A percentile compares a stretch with the other conserved stretches of the same genome.
These are phyloP conservation scores for Diplodia sapinea DNA, from an alignment of 2,329 filamentous ascomycete genomes.

Conservation along the genomic window DNA sequence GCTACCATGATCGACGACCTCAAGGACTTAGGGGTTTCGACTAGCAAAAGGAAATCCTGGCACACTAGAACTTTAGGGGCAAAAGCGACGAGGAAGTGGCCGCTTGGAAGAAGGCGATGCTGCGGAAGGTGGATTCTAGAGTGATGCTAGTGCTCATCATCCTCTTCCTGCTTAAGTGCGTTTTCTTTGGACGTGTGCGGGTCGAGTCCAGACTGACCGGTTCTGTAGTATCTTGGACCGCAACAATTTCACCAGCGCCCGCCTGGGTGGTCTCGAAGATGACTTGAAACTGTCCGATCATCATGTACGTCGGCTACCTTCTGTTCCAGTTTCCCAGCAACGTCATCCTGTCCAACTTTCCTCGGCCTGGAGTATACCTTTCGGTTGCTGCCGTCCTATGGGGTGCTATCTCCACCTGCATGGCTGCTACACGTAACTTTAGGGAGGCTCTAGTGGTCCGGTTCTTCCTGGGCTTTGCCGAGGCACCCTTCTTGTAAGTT, in stretches of 20 bases:
- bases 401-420: conserved; percentile 27
- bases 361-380: conserved; percentile 31
- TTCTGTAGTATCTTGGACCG: conserved; percentile 15
- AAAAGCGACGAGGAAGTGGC: conserved; percentile 11
- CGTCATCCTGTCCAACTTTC: conserved; percentile 31
- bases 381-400: conserved; percentile 23
- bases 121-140: conserved; percentile 40
- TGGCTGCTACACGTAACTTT: conserved; percentile 16
- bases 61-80: conserved; percentile 9
- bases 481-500: conserved; percentile 26
- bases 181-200: conserved; percentile 1
- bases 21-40: conserved; percentile 11
- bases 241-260: conserved; percentile 45
- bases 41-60: neutral
- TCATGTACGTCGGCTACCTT: conserved; percentile 36
- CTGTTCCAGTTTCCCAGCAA: conserved; percentile 38
- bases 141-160: conserved; percentile 40
- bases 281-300: conserved; percentile 42
- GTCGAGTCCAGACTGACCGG: conserved; percentile 11
- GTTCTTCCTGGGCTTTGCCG: conserved; percentile 31
- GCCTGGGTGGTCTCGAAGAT: conserved; percentile 43
- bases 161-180: conserved; percentile 41
- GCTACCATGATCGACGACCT: conserved; percentile 26
- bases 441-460: conserved; percentile 1
- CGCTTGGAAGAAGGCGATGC: conserved; percentile 37